These are phyloP conservation scores for Sclerotinia minor DNA, from an alignment of 2,329 filamentous ascomycete genomes.

Conservation along the genomic window DNA sequence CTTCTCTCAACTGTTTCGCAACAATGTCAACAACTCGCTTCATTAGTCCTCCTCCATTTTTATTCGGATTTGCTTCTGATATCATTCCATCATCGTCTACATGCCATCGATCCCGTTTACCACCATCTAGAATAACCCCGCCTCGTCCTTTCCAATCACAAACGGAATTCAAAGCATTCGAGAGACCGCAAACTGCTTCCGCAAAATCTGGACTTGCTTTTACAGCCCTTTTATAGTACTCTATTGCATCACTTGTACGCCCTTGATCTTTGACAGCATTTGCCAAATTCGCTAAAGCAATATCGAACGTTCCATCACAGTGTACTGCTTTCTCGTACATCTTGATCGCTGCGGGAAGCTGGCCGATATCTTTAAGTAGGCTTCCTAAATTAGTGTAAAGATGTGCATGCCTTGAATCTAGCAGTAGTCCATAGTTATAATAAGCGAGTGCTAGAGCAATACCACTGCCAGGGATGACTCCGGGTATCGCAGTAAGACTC, in stretches of 20 bases:
- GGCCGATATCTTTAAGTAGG: conserved; percentile 92
- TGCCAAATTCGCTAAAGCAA: conserved; percentile 91
- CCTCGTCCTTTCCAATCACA: conserved; percentile 92
- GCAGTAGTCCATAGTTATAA: conserved; percentile 87
- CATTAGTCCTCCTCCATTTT: conserved; percentile 74
- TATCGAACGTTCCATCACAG: conserved; percentile 94
- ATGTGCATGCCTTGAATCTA: conserved; percentile 89
- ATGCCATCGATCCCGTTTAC: conserved; percentile 86
- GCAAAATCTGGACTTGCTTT: conserved; percentile 92
- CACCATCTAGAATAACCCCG: conserved; percentile 73
- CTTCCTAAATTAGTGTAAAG: conserved; percentile 96
- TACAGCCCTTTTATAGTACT: conserved; percentile 88
- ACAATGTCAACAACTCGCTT: conserved; percentile 90
- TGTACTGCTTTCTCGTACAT: conserved; percentile 96
- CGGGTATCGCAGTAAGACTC: conserved; percentile 60
- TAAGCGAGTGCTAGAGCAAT: conserved; percentile 86
- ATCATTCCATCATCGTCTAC: conserved; percentile 84
- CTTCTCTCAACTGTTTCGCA: conserved; percentile 80
- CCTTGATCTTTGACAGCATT: conserved; percentile 98
- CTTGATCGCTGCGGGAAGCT: conserved; percentile 84
- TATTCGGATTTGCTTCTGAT: conserved; percentile 64
- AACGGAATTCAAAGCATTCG: conserved; percentile 93
- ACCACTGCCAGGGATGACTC: conserved; percentile 81
- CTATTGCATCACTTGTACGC: conserved; percentile 85
- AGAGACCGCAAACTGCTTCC: conserved; percentile 92